Base-by-base conservation (phyloP, 140 eudicot genomes). In the Flaveria floridana region DNA sequence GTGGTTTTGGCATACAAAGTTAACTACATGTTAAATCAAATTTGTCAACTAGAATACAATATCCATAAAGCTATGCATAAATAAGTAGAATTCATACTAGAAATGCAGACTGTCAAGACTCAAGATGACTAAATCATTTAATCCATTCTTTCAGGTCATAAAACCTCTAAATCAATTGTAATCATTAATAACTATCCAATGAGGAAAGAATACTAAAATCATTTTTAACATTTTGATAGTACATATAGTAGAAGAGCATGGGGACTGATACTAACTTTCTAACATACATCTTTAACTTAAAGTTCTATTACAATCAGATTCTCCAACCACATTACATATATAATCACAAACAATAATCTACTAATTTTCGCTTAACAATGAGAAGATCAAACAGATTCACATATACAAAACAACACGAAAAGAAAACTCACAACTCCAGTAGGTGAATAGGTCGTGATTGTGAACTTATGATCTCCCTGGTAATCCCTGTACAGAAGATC, bases 401-500 rank as follows among this genome's bases (percentile, higher is more conserved):
- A 47, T 15, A 58, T 41, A 42, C n/a, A 9, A 71, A 20, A 50
- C 6, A 15, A 79, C 48, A 58, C 5, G 20, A 46, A 66, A 42
- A 52, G 19, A 58, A 51, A 30, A 81, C 96, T 86, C 56, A 90
- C 97, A 75, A 86, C 87, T 73, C 98, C 98, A n/a, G 89, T 86
- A 4, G 95, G 79, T 34, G 98, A 83, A 83, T 78, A 84, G 80
- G 98, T 92, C 6, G 98, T 89, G 87, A 92, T 42, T 21, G 89
- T 79, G 82, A 92, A 82, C 86, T 92, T 89, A 73, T 92, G 95
- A 81, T 92, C 98, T 14, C 80, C 80, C 80, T 86, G 95, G 65
- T 84, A 86, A 76, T 88, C 97, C 84, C 59, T 81, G 87, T 91
- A 81, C 55, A 92, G 76, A 82, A 92, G 96, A 86, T 92, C 96